Base-by-base conservation (phyloP, 305 asterid genomes). In the Fraxinus dipetala region DNA sequence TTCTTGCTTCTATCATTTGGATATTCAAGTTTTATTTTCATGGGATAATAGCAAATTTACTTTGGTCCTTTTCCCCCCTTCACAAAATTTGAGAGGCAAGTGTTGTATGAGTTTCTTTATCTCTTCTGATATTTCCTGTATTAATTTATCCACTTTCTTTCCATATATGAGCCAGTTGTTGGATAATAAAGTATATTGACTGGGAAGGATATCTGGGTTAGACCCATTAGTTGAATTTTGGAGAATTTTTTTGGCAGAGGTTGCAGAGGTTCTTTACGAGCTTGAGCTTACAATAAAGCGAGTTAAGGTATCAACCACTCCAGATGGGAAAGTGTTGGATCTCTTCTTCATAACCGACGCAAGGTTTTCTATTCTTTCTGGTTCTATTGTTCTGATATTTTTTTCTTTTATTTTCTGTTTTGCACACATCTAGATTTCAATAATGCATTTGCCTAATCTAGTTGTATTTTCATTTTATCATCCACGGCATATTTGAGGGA, bases 221-320 rank as follows among this genome's bases (percentile, higher is more conserved):
- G 43, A 76, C 78, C 75, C 56, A 34, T 59, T 61, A n/a, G 48
- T 69, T 7, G 77, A 79, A 28, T 34, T 83, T 73, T 34, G 30
- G 16, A 40, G 78, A 65, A 51, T 2, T 14, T 43, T 84, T 78
- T 84, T 78, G 85, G 85, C 93, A 94, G 98, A 91, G 82, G 94
- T 94, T 24, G 92, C 97, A 0, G 86, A 67, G 79, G 95, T 91
- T 83, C 97, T 94, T 63, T 91, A 89, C 13, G 93, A 93, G 83
- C 95, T 93, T 54, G 98, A 94, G 91, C 92, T 94, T 59, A 85
- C 89, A 4, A 94, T 94, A 65, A 81, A 89, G 93, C 89, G 89
- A 90, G 98, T 94, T 43, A 94, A 94, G 86, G 91, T 90, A 20
- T 92, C 97, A n/a, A 94, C 97, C 36, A 94, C 98, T 18, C 98